Conservation (phyloP, 306 rosid genomes). For the Canavalia ensiformis region DNA sequence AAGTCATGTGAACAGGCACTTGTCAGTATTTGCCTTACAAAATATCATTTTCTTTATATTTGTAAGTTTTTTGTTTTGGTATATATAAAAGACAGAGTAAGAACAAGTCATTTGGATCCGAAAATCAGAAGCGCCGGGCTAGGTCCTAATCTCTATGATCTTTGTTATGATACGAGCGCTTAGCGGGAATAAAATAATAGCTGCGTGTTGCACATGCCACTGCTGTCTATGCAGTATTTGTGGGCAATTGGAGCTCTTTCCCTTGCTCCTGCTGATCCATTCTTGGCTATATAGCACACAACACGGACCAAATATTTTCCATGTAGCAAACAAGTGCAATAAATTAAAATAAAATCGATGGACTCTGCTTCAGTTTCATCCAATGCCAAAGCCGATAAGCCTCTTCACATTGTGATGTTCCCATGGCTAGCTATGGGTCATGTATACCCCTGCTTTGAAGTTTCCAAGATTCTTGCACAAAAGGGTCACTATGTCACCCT, state of each 20-base stretch:
- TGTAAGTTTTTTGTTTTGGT: not conserved
- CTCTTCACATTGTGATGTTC: slow-evolving; percentile 63
- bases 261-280: not conserved
- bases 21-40: not conserved
- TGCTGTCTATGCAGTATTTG: not conserved
- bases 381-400: slow-evolving; percentile 28
- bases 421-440: slow-evolving; percentile 84
- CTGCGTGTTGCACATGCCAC: not conserved
- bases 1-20: too few species aligned
- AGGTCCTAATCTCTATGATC: not conserved
- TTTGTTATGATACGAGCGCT: not conserved
- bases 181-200: not conserved
- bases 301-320: not conserved
- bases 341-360: not conserved
- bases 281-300: not conserved
- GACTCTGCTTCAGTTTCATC: slow-evolving; percentile 1
- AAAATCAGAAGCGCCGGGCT: not conserved
- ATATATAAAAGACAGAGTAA: not conserved
- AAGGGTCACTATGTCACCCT: slow-evolving; percentile 60
- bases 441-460: slow-evolving; percentile 57
- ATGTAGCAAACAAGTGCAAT: too few species aligned
- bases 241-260: not conserved
- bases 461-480: slow-evolving; percentile 66
- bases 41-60: not conserved
- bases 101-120: slow-evolving; percentile 25